Evolutionary conservation across 2,329 filamentous ascomycete species (phyloP), one percentile per base, ranked within the genome.

Genomic region (Teratosphaeria viscida): DNA sequence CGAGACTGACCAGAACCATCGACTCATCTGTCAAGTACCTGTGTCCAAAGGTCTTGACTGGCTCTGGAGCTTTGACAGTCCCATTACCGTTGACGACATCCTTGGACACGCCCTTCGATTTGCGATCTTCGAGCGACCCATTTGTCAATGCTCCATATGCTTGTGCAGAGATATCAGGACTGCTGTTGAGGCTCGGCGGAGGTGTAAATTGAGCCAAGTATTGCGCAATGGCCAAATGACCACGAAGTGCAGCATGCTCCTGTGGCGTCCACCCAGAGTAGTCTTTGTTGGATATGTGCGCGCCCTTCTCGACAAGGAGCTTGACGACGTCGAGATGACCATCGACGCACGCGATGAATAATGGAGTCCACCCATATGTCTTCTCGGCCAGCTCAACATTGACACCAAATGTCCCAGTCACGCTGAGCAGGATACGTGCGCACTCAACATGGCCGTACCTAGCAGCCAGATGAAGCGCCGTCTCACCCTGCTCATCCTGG

Each of bases 21-120:
- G 89, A 89, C 68, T 95, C 87, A 57, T 95, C 85, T 19, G 85
- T 95, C 56, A 99, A 81, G 74, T 97, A 99, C 58, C 92, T 85
- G 78, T 99, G 94, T 59, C 94, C 94, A 73, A 97, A 99, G 1
- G 90, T 89, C 75, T 97, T 97, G 64, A 97, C 83, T 5, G 92
- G 87, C 64, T 96, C 90, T 2, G 85, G 78, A 6, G 81, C 76
- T 64, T 62, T 68, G 53, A 73, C 23, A 72, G 64, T 63, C 49
- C 53, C 59, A 62, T 66, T 68, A 26, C 57, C 57, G 23, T 53
- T 56, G 14, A 37, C 27, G 14, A 27, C 29, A 19, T 49, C 47
- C 59, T 76, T 74, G 8, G 73, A 68, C 59, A 75, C 61, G 43
- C 63, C 67, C 55, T 73, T 73, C 11, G 72, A 74, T 34, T 74